These are phyloP conservation scores for Vitis hybrid DNA, from an alignment of 177 flowering plant species.

Conservation along the genomic window DNA sequence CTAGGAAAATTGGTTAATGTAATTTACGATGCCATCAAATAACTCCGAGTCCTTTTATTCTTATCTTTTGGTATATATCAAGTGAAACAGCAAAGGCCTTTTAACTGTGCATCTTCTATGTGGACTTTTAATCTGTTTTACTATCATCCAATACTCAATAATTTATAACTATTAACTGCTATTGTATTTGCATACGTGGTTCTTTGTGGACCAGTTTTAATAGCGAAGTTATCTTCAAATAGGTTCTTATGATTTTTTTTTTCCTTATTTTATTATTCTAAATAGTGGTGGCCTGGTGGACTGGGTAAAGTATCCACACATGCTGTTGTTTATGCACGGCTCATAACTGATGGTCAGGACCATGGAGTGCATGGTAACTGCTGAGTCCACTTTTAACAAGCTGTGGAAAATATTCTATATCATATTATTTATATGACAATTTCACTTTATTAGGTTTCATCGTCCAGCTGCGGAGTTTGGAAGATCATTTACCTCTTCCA, in stretches of 20 bases:
- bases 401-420: neutral
- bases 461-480: conserved; percentile 89
- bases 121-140: neutral
- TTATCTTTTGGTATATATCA: neutral
- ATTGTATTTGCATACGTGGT: too few species aligned
- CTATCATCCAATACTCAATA: too few species aligned
- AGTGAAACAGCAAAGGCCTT: neutral
- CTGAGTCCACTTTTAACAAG: neutral
- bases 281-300: conserved; percentile 99
- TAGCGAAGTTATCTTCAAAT: neutral
- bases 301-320: conserved; percentile 95
- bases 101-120: neutral
- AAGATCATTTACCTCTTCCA: conserved; percentile 89
- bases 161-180: too few species aligned
- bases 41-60: neutral
- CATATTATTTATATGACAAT: neutral
- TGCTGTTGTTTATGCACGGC: conserved; percentile 87
- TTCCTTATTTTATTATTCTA: conserved; percentile 9
- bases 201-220: neutral
- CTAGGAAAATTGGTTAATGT: neutral
- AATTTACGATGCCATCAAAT: neutral
- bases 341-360: conserved; percentile 64
- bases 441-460: conserved; percentile 67
- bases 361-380: conserved; percentile 84
- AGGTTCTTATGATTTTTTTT: conserved; percentile 5